Percentiles rank a stretch among this genome's conserved stretches.
phyloP scores from a whole-genome alignment of 2,329 filamentous ascomycete genomes.

The Penicillium palitans region DNA sequence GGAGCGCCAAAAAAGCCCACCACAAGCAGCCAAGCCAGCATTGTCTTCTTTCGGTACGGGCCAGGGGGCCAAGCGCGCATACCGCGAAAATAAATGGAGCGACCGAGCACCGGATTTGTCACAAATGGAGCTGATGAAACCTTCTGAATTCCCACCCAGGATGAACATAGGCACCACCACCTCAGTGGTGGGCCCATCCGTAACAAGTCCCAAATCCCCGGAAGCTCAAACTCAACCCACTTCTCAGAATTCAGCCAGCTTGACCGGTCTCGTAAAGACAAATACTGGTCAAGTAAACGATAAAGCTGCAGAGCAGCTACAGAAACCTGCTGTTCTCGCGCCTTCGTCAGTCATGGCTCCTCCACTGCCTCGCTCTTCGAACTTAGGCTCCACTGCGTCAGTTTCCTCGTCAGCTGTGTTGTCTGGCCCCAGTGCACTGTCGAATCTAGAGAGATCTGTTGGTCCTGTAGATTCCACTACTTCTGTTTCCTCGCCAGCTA shows the following conservation, averaged over 20 bases:
- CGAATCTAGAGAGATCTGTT: too few relatives aligned
- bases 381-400: not conserved
- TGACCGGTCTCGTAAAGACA: not conserved
- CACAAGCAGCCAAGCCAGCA: not conserved
- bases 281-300: not conserved
- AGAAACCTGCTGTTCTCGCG: too few relatives aligned
- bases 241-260: not conserved
- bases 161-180: not conserved
- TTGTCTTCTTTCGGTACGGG: not conserved
- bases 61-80: not conserved
- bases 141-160: slow-evolving; percentile 33
- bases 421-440: not conserved
- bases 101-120: slow-evolving; percentile 41
- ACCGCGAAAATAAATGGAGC: slow-evolving; percentile 14
- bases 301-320: not conserved
- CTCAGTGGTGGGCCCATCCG: not conserved
- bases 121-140: slow-evolving; percentile 38
- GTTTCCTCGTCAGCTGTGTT: not conserved
- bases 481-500: not conserved
- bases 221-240: not conserved
- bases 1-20: not conserved
- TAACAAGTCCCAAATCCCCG: not conserved
- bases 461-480: not conserved
- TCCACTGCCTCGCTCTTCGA: not conserved
- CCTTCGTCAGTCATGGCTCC: not conserved